Conservation (phyloP, 768 basidiomycete species). For the Suillus paluster region DNA sequence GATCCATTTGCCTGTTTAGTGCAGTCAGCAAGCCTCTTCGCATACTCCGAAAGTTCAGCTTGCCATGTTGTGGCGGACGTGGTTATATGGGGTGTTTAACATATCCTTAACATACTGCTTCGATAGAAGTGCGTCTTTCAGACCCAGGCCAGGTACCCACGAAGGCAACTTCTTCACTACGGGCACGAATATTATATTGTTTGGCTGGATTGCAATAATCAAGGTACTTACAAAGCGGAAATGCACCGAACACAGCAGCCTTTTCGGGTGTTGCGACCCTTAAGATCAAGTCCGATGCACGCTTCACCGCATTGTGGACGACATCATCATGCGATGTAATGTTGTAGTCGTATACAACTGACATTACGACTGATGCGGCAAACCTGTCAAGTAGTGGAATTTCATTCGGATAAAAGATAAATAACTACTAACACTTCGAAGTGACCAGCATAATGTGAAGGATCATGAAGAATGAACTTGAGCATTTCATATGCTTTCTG, state of each 20-base stretch:
- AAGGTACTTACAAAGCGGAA: constrained; percentile 19
- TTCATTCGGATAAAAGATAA: background rate
- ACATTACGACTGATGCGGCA: constrained; percentile 18
- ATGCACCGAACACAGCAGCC: constrained; percentile 10
- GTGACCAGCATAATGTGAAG: constrained; percentile 12
- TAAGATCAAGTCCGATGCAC: constrained; percentile 11
- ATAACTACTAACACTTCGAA: constrained; percentile 16
- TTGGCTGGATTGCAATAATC: background rate
- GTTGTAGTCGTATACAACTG: constrained; percentile 22
- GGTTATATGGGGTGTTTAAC: no score
- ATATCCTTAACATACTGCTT: no score
- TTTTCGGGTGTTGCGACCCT: background rate
- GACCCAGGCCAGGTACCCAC: no score
- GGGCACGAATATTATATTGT: no score
- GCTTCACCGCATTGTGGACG: constrained; percentile 15
- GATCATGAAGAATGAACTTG: constrained; percentile 12
- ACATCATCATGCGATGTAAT: constrained; percentile 4
- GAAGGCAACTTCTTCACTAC: no score
- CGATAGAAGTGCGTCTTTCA: no score
- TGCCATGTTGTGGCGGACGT: no score
- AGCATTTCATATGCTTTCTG: constrained; percentile 17
- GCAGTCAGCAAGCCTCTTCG: no score
- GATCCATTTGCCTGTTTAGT: constrained; percentile 1
- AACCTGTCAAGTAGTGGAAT: background rate
- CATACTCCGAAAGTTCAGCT: no score